These are phyloP conservation scores for Rhodamnia rubescens DNA, from an alignment of 345 rosid genomes.

Conservation along the genomic window DNA sequence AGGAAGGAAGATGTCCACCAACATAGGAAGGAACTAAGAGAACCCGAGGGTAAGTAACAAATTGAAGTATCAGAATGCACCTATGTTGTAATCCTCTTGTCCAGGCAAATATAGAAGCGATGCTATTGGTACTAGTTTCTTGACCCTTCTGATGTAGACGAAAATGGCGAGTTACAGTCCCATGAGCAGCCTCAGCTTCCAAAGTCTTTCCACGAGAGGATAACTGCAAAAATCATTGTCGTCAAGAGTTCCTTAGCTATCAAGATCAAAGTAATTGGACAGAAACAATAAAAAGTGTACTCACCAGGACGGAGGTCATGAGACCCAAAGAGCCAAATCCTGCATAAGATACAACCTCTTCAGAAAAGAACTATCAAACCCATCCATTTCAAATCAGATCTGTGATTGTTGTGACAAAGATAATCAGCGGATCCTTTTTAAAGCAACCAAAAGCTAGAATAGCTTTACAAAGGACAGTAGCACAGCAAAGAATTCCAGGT, in stretches of 20 bases:
- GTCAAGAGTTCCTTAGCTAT: neutral
- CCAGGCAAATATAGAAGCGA: conserved; percentile 98
- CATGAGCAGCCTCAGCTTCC: conserved; percentile 99
- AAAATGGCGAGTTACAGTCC: conserved; percentile 94
- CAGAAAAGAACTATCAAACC: neutral
- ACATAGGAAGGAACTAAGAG: neutral
- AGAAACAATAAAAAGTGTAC: conserved; percentile 8
- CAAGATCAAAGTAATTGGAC: neutral
- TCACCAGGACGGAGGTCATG: conserved; percentile 90
- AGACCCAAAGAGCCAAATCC: conserved; percentile 98
- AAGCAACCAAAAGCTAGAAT: neutral
- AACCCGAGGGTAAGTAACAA: neutral
- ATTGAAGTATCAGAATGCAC: conserved; percentile 18
- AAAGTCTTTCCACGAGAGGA: conserved; percentile 91
- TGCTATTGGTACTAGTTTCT: conserved; percentile 97
- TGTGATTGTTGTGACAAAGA: neutral
- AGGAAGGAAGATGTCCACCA: neutral
- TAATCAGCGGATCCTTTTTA: neutral
- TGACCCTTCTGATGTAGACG: conserved; percentile 84
- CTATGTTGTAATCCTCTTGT: conserved; percentile 88
- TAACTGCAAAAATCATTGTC: conserved; percentile 29
- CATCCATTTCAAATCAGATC: neutral
- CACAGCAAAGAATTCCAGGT: neutral
- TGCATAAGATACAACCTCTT: conserved; percentile 15
- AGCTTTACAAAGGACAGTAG: neutral